These are phyloP conservation scores for Lachnellula occidentalis DNA, from an alignment of 2,329 filamentous ascomycete genomes.

Conservation along the genomic window DNA sequence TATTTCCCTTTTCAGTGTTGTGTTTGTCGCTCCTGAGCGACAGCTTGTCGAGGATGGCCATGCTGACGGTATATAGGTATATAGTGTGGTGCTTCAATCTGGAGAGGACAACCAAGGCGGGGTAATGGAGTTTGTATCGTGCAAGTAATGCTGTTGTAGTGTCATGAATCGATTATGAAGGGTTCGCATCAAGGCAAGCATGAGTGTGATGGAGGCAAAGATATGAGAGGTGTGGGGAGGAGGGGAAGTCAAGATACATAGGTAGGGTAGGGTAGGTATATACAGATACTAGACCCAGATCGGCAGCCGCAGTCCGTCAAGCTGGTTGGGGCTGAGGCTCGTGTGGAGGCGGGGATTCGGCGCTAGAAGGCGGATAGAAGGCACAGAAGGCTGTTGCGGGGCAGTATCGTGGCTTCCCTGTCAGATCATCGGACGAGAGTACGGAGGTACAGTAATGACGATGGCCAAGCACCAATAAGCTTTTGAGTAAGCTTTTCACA, in stretches of 20 bases:
- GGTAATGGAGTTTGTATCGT: not conserved
- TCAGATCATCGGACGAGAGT: not conserved
- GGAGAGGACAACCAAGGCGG: not conserved
- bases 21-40: conserved; percentile 11
- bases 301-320: not conserved
- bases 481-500: too few relatives aligned
- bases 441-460: too few relatives aligned
- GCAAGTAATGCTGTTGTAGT: too few relatives aligned
- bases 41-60: conserved; percentile 17
- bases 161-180: not conserved
- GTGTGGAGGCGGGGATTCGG: not conserved
- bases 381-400: conserved; percentile 3
- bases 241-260: not conserved
- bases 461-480: too few relatives aligned
- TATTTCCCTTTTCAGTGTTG: conserved; percentile 1
- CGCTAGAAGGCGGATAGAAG: conserved; percentile 14
- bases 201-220: not conserved
- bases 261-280: too few relatives aligned
- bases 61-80: not conserved
- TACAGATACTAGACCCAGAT: not conserved
- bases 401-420: not conserved
- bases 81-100: not conserved
- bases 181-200: not conserved
- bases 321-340: not conserved
- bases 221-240: too few relatives aligned